Evolutionary conservation across 1,139 yeast species (phyloP).

Genomic region (Kazachstania sp.): DNA sequence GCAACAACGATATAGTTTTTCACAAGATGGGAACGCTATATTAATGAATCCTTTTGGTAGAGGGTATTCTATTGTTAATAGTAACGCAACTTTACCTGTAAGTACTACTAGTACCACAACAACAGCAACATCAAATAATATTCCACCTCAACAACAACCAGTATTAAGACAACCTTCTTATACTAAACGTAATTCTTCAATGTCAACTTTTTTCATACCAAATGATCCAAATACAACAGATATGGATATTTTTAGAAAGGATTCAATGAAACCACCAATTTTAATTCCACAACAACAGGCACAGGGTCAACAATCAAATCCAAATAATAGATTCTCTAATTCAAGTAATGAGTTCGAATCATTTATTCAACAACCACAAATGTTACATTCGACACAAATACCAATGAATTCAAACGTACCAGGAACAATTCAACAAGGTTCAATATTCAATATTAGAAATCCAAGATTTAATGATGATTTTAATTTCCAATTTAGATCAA

Average conservation of each 20-base stretch:
- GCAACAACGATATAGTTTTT: constrained; percentile 11
- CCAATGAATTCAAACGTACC: constrained; percentile 7
- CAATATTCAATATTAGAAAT: constrained; percentile 13
- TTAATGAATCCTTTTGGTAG: constrained; percentile 24
- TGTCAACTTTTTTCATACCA: neutral
- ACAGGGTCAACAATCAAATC: neutral
- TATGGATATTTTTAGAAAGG: constrained; percentile 3
- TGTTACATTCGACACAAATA: constrained; percentile 3
- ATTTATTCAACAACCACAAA: constrained; percentile 1
- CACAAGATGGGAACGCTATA: constrained; percentile 7
- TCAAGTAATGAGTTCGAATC: neutral
- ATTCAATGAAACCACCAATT: constrained; percentile 5
- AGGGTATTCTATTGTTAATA: constrained; percentile 34
- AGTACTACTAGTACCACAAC: constrained; percentile 8
- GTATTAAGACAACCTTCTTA: neutral
- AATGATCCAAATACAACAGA: constrained; percentile 3
- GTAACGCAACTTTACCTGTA: constrained; percentile 9
- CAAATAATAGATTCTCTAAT: neutral
- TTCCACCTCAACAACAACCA: neutral
- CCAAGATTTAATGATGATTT: constrained; percentile 25
- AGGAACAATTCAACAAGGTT: constrained; percentile 2
- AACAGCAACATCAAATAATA: no score
- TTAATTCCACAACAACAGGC: neutral
- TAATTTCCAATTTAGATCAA: constrained; percentile 23
- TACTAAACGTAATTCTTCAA: constrained; percentile 3